Conservation (phyloP, 2,329 filamentous ascomycete genomes). For the Cladosporium sp. region DNA sequence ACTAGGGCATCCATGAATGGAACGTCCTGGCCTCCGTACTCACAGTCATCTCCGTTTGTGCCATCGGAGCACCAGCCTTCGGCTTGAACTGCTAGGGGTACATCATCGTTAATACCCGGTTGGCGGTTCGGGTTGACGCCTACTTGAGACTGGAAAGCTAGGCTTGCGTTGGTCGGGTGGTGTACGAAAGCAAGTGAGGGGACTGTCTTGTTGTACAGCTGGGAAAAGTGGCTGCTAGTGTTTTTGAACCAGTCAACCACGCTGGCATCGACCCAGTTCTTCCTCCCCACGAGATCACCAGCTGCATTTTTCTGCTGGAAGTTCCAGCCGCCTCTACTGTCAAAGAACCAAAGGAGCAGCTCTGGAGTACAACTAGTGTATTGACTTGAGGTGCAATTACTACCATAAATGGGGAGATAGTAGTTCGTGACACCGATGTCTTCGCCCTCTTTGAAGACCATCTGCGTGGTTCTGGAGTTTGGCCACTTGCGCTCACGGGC, state of each 20-base stretch:
- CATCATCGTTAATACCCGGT: conserved; percentile 46
- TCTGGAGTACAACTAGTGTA: conserved; percentile 29
- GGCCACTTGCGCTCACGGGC: conserved; percentile 36
- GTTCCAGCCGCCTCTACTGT: conserved; percentile 56
- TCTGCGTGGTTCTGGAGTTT: conserved; percentile 40
- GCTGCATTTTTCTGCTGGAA: conserved; percentile 37
- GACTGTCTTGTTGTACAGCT: conserved; percentile 25
- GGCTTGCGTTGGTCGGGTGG: conserved; percentile 46
- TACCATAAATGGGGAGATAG: conserved; percentile 51
- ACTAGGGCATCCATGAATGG: conserved; percentile 61
- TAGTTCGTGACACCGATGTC: conserved; percentile 51
- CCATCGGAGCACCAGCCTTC: conserved; percentile 35
- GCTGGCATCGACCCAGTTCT: conserved; percentile 43
- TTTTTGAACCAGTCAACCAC: conserved; percentile 45
- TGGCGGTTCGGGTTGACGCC: conserved; percentile 41
- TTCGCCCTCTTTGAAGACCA: conserved; percentile 34
- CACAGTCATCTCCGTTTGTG: conserved; percentile 29
- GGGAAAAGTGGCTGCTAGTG: conserved; percentile 22
- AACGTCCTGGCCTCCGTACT: conserved; percentile 48
- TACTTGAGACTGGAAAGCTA: conserved; percentile 36
- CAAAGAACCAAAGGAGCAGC: conserved; percentile 67
- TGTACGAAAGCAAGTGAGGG: conserved; percentile 55
- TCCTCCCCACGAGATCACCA: conserved; percentile 29
- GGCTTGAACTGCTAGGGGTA: conserved; percentile 39
- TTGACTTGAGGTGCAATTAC: conserved; percentile 22